Base-by-base conservation (phyloP, 2,329 filamentous ascomycete genomes). In the Hypomyces perniciosus region DNA sequence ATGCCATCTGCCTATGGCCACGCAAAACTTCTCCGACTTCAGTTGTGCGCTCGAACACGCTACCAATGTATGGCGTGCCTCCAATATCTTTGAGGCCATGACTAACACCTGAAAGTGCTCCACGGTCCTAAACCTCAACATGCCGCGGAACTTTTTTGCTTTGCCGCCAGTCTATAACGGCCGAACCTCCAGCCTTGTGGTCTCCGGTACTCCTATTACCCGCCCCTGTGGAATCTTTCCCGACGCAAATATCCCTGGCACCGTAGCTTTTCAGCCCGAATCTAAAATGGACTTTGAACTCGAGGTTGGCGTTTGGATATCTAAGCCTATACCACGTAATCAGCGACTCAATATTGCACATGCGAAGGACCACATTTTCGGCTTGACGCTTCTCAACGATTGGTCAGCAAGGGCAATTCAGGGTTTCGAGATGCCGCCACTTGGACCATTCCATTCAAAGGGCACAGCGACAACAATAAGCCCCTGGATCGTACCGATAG, bases 81-180 rank as follows among this genome's bases (percentile, higher is more conserved):
- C 6, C 5, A 42, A 42, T 29, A 26, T 42, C 20, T 42, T 29
- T 28, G 20, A 20, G 20, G 20, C 20, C 20, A 20, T 20, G 20
- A 20, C 20, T 20, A 42, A 28, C 38, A 3, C 27, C 12, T 5
- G 10, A 42, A 27, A 42, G 40, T 42, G 40, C 28, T 42, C 40
- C n/a, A 28, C 6, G n/a, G 27, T 42, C 6, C 28, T 42, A n/a
- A 42, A 42, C 40, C 40, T 42, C 12, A 26, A n/a, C 40, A n/a
- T 42, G 40, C 40, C n/a, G 40, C 40, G n/a, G n/a, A 42, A 88
- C 63, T 89, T 89, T 66, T 84, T 78, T 58, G 82, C 88, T 58
- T 71, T 90, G 1, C 86, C 86, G 1, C 83, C 90, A 2, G 86
- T 80, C 5, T 90, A 90, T 58, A 85, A 90, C 62, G 84, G 86